These are phyloP conservation scores for Leccinum broughii DNA, from an alignment of 768 basidiomycete genomes.

Conservation along the genomic window DNA sequence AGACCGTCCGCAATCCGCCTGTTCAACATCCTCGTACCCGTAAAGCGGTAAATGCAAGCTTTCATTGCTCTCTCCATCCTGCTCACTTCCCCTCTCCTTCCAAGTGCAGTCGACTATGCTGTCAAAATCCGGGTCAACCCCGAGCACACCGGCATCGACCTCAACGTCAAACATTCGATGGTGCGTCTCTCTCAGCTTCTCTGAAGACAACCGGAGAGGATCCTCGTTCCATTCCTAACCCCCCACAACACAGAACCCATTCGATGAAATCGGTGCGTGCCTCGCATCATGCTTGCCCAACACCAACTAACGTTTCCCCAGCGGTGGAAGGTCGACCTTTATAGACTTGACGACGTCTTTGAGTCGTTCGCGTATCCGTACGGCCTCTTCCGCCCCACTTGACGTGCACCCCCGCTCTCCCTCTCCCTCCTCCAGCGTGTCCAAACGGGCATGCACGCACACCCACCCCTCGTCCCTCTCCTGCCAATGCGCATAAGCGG, in stretches of 20 bases:
- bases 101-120: conserved; percentile 91
- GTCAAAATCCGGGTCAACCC: conserved; percentile 98
- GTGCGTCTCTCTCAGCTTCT: conserved; percentile 43
- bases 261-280: conserved; percentile 91
- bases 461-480: too few relatives aligned
- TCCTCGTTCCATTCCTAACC: background rate
- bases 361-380: too few relatives aligned
- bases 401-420: too few relatives aligned
- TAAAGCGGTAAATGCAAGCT: conserved; percentile 67
- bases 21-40: conserved; percentile 90
- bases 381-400: too few relatives aligned
- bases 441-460: too few relatives aligned
- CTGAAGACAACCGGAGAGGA: background rate
- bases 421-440: too few relatives aligned
- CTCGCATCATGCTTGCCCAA: background rate
- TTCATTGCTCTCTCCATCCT: background rate
- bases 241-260: conserved; percentile 72
- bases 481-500: too few relatives aligned
- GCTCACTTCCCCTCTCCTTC: background rate
- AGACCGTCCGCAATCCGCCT: conserved; percentile 68
- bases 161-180: conserved; percentile 99
- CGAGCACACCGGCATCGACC: conserved; percentile 92
- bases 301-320: conserved; percentile 28
- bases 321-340: conserved; percentile 71
- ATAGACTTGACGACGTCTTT: too few relatives aligned